These are phyloP conservation scores for Vitellaria paradoxa DNA, from an alignment of 179 eudicot genomes.

Conservation along the genomic window DNA sequence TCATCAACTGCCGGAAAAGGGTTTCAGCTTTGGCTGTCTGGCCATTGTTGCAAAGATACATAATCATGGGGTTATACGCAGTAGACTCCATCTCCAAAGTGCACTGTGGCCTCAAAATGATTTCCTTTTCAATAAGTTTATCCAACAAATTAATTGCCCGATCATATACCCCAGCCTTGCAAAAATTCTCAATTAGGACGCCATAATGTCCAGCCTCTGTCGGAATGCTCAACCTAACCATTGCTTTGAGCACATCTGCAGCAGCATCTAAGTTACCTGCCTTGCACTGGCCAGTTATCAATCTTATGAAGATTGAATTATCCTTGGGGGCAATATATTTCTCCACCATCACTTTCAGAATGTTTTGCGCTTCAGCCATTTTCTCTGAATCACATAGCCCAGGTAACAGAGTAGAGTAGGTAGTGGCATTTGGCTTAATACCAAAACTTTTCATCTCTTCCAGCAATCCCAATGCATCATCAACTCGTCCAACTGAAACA, in stretches of 20 bases:
- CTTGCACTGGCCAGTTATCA: slow-evolving; percentile 70
- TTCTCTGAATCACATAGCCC: slow-evolving; percentile 88
- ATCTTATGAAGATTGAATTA: slow-evolving; percentile 57
- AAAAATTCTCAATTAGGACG: slow-evolving; percentile 65
- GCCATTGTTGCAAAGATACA: slow-evolving; percentile 69
- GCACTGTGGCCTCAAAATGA: slow-evolving; percentile 60
- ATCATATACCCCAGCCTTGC: slow-evolving; percentile 65
- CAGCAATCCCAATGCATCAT: slow-evolving; percentile 73
- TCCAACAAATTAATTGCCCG: slow-evolving; percentile 66
- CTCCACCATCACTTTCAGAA: slow-evolving; percentile 79
- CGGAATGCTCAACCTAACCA: slow-evolving; percentile 67
- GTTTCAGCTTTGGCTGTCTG: slow-evolving; percentile 74
- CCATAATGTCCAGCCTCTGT: slow-evolving; percentile 95
- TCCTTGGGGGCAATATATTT: slow-evolving; percentile 57
- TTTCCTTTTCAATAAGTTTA: slow-evolving; percentile 77
- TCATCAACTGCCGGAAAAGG: slow-evolving; percentile 80
- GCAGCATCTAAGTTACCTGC: slow-evolving; percentile 84
- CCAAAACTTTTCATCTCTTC: slow-evolving; percentile 77
- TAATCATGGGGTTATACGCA: slow-evolving; percentile 74
- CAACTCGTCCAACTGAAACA: slow-evolving; percentile 58
- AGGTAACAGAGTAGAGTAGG: slow-evolving; percentile 78
- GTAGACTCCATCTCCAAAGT: slow-evolving; percentile 61
- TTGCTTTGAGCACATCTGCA: slow-evolving; percentile 71
- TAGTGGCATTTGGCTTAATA: slow-evolving; percentile 70
- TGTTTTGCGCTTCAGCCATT: slow-evolving; percentile 55